phyloP scores from a whole-genome alignment of 75 land plant genomes.

The Ceratopteris richardii region DNA sequence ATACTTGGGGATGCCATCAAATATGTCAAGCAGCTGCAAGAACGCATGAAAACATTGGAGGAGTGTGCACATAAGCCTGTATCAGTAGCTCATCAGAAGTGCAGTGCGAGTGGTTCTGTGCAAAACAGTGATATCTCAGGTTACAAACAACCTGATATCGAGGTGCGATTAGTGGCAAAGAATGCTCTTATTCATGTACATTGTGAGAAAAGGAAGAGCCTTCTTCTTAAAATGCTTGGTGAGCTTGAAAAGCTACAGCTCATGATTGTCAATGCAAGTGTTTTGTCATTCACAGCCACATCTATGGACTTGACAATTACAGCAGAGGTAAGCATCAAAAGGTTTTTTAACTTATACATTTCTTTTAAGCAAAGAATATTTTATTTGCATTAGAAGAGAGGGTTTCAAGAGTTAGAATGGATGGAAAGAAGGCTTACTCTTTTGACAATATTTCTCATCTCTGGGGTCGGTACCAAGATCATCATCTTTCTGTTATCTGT shows the following conservation, averaged over 20 bases:
- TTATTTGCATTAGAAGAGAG: neutral
- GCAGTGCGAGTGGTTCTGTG: neutral
- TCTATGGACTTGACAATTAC: slow-evolving; percentile 48
- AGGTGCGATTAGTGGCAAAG: slow-evolving; percentile 49
- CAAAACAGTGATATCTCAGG: neutral
- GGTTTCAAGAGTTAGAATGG: too few relatives aligned
- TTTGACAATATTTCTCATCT: too few relatives aligned
- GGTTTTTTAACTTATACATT: neutral
- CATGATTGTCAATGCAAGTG: slow-evolving; percentile 33
- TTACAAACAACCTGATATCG: slow-evolving; percentile 40
- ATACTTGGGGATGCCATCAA: slow-evolving; percentile 49
- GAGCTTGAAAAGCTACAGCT: slow-evolving; percentile 65
- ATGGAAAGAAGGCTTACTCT: too few relatives aligned
- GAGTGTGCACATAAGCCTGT: slow-evolving; percentile 21
- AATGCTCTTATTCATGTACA: slow-evolving; percentile 59
- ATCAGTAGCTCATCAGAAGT: neutral
- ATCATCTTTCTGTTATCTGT: too few relatives aligned
- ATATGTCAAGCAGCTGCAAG: slow-evolving; percentile 47
- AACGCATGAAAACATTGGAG: slow-evolving; percentile 25
- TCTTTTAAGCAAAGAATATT: neutral
- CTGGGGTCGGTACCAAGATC: too few relatives aligned
- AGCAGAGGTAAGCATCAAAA: slow-evolving; percentile 42
- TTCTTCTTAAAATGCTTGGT: slow-evolving; percentile 31
- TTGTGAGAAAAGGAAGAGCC: slow-evolving; percentile 52
- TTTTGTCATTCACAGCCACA: slow-evolving; percentile 45